These are phyloP conservation scores for Cystofilobasidium bisporidii DNA, from an alignment of 768 basidiomycete species.

Conservation along the genomic window DNA sequence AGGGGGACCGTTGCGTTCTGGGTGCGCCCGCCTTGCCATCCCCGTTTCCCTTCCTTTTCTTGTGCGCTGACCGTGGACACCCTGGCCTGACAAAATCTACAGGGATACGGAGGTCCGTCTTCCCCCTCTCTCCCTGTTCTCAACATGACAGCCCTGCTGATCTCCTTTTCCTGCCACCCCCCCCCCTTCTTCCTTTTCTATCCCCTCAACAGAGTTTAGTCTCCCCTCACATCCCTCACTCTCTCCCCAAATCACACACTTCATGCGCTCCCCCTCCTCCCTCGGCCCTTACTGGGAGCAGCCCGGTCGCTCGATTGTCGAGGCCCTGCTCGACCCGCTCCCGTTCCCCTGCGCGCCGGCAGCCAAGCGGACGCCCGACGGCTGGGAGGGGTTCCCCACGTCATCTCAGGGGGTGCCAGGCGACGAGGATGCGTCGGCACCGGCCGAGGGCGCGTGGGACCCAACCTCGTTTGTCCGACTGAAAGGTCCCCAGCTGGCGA, in stretches of 20 bases:
- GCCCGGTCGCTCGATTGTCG: conserved; percentile 67
- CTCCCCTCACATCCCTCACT: conserved; percentile 53
- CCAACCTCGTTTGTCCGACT: conserved; percentile 30
- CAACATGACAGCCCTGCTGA: too few species aligned
- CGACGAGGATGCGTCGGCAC: background rate
- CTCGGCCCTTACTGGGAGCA: conserved; percentile 69
- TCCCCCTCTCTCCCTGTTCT: too few species aligned
- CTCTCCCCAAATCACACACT: conserved; percentile 48
- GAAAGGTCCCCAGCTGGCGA: conserved; percentile 48
- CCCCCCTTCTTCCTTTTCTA: conserved; percentile 32
- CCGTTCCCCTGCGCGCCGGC: conserved; percentile 38
- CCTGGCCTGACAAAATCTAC: too few species aligned
- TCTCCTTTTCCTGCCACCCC: too few species aligned
- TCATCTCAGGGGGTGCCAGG: too few species aligned
- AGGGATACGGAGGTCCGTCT: conserved; percentile 16
- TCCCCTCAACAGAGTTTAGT: conserved; percentile 60
- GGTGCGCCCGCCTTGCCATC: too few species aligned
- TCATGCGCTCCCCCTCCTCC: conserved; percentile 36
- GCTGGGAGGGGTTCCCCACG: conserved; percentile 20
- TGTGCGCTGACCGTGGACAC: too few species aligned
- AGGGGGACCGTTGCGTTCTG: conserved; percentile 65
- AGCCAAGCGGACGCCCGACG: background rate
- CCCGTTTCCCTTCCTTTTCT: background rate
- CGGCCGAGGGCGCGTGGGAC: conserved; percentile 31
- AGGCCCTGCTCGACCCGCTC: conserved; percentile 60